Evolutionary conservation across 2,329 filamentous ascomycete species (phyloP).

Genomic region (Daldinia eschscholtzii): DNA sequence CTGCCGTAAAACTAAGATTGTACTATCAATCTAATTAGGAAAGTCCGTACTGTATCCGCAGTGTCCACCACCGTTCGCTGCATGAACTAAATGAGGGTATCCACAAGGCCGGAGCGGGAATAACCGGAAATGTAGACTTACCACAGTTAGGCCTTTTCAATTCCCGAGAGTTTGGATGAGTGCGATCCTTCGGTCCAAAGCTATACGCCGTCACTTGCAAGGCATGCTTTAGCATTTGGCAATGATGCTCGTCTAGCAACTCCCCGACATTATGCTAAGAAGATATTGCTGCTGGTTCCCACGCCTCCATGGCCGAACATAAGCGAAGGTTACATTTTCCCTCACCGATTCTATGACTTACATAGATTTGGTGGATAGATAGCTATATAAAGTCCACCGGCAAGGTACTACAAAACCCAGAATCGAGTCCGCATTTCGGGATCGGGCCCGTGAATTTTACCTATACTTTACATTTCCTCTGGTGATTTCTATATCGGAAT

Average conservation of each 20-base stretch:
- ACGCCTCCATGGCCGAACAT: background rate
- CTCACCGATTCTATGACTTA: slow-evolving; percentile 5
- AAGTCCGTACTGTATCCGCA: background rate
- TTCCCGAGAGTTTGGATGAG: slow-evolving; percentile 15
- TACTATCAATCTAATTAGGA: background rate
- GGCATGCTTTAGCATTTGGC: background rate
- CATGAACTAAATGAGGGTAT: slow-evolving; percentile 13
- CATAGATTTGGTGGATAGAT: background rate
- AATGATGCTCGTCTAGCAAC: slow-evolving; percentile 7
- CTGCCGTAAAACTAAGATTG: background rate
- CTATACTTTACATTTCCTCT: background rate
- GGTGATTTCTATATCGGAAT: background rate
- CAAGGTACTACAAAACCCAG: background rate
- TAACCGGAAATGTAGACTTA: slow-evolving; percentile 28
- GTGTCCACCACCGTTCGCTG: background rate
- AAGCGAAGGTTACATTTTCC: slow-evolving; percentile 14
- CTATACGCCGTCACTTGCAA: slow-evolving; percentile 5
- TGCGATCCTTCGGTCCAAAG: slow-evolving; percentile 7
- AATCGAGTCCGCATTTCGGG: slow-evolving; percentile 3
- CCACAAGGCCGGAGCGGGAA: slow-evolving; percentile 27
- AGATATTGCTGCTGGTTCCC: background rate
- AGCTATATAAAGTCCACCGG: background rate
- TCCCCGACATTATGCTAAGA: background rate
- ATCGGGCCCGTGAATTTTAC: background rate
- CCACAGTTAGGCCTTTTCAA: slow-evolving; percentile 2